Percentiles rank a stretch among this genome's conserved stretches.
Evolutionary conservation across 768 basidiomycete genomes (phyloP).

Genomic region (Ramaria rubella): DNA sequence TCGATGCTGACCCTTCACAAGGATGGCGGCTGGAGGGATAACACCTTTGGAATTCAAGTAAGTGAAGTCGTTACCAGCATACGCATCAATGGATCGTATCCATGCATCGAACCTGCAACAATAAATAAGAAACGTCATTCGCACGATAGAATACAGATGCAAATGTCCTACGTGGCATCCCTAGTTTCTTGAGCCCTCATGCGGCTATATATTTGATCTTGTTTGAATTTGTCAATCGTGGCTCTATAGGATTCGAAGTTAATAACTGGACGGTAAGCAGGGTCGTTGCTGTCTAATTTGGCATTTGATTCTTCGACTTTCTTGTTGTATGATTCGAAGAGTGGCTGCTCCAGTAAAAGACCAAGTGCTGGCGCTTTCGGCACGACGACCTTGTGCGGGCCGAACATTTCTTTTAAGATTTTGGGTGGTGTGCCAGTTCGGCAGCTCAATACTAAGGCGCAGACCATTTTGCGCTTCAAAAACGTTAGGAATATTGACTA

Average conservation of each 20-base stretch:
- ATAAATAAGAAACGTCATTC: conserved; percentile 3
- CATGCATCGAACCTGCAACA: conserved; percentile 76
- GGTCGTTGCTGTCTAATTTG: conserved; percentile 27
- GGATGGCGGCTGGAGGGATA: conserved; percentile 64
- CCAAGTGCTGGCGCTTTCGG: conserved; percentile 97
- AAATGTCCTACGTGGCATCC: conserved; percentile 57
- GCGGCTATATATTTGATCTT: conserved; percentile 75
- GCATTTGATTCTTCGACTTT: conserved; percentile 12
- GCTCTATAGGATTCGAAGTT: conserved; percentile 64
- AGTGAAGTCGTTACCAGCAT: conserved; percentile 68
- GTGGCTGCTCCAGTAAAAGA: conserved; percentile 80
- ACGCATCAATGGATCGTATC: conserved; percentile 69
- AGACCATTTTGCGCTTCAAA: conserved; percentile 93
- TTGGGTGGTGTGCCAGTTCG: conserved; percentile 69
- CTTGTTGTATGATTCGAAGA: conserved; percentile 73
- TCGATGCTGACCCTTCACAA: conserved; percentile 49
- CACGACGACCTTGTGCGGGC: conserved; percentile 67
- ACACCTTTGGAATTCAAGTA: conserved; percentile 74
- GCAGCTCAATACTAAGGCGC: conserved; percentile 69
- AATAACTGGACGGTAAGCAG: conserved; percentile 64
- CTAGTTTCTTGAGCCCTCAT: conserved; percentile 82
- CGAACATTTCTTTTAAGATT: conserved; percentile 80
- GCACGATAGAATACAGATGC: neutral
- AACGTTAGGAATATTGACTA: conserved; percentile 17
- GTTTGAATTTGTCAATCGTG: conserved; percentile 75